Evolutionary conservation across 768 basidiomycete species (phyloP), one percentile per base, ranked within the genome.

Genomic region (Rhodotorula babjevae): DNA sequence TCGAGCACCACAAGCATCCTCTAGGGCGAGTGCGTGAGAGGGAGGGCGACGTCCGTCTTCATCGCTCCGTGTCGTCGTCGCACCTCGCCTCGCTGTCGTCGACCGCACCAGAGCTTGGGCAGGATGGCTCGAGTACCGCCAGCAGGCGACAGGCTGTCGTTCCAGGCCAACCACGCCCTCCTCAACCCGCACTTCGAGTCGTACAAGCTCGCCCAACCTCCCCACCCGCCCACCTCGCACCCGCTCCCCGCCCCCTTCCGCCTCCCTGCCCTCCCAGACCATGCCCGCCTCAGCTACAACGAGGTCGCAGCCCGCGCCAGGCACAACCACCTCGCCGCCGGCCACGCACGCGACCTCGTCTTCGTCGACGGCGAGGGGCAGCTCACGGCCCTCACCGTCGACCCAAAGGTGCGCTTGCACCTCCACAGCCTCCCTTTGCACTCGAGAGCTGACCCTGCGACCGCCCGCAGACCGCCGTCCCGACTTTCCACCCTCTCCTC

Each of bases 101-200:
- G 6, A 36, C 44, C 6, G 44, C 44, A 3, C 3, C 44, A 46
- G 14, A 42, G 44, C 44, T 46, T 7, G 14, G 7, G 53, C n/a
- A 19, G 56, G 33, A 57, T 57, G 56, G 56, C 56, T 3, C 56
- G 56, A 31, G 33, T 36, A 9, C 19, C 61, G 49, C 46, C 46
- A 0, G 18, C 31, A 6, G 61, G 63, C 1, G 71, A 72, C 63
- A 31, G 5, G 15, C 63, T 75, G 42, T 61, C 71, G 1, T 76
- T 76, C 66, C 47, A 69, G 15, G 49, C 75, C 2, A 23, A 42
- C 6, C 64, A 73, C 15, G 12, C 42, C 10, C 73, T 76, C 7
- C 68, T 71, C 40, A 72, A 73, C 40, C 68, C 75, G 33, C 71
- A 73, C 47, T 78, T 78, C 60, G 75, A 78, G 55, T 61, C 68